These are phyloP conservation scores for Leavenworthia alabamica DNA, from an alignment of 345 rosid species.

Conservation along the genomic window DNA sequence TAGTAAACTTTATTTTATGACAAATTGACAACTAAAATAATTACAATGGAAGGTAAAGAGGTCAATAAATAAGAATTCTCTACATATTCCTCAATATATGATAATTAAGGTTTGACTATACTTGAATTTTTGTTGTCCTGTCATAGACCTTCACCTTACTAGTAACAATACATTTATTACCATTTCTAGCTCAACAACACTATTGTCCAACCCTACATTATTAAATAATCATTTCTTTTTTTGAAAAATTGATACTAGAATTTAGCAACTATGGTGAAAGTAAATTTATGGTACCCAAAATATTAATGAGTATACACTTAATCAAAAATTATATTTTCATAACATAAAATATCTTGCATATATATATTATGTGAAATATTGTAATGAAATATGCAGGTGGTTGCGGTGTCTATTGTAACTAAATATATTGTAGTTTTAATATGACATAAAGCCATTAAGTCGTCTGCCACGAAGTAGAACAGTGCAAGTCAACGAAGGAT, in stretches of 20 bases:
- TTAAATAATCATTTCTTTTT: not conserved
- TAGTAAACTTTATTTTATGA: not conserved
- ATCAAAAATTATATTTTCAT: not conserved
- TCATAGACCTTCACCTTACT: no score
- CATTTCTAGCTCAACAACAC: not conserved
- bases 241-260: not conserved
- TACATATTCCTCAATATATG: not conserved
- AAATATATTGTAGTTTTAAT: not conserved
- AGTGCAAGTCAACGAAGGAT: not conserved
- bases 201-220: not conserved
- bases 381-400: not conserved
- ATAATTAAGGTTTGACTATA: not conserved
- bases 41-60: not conserved
- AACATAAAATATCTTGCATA: not conserved
- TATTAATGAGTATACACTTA: not conserved
- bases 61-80: not conserved
- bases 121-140: no score
- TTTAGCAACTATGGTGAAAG: not conserved
- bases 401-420: not conserved
- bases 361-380: not conserved
- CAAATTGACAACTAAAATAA: not conserved
- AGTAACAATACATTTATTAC: no score
- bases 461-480: not conserved
- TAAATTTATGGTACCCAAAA: not conserved
- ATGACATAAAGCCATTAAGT: not conserved